Base-by-base conservation (phyloP, 2,329 filamentous ascomycete genomes). In the Drechmeria coniospora region DNA sequence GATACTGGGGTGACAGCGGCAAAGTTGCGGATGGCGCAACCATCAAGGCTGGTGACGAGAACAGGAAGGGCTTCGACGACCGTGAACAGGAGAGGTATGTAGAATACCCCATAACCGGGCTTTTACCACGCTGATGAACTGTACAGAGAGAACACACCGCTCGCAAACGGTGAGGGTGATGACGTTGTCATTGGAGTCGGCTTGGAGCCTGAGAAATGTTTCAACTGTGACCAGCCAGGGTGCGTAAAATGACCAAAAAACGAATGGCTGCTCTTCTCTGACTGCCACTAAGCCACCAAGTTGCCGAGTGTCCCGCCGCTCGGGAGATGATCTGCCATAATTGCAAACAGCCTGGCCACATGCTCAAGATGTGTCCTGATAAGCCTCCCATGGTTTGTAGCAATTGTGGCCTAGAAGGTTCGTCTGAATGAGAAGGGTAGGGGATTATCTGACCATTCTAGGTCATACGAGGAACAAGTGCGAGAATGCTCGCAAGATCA, bases 321-420 rank as follows among this genome's bases (percentile, higher is more conserved):
- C 34, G 41, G 25, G 42, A 44, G 11, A 48, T 46, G 32, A 30
- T 41, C 15, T 65, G 61, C 36, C 49, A 47, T 19, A 58, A 52
- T 35, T 72, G 66, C 50, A 54, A 59, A 31, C 43, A 66, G 40
- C 49, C 57, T 15, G 67, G 65, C 5, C 67, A 71, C 39, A 51
- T 68, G 40, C 55, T 65, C 28, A 61, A 65, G 13, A 71, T 78
- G 28, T 84, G 79, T 37, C 74, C 75, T 2, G 50, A 63, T 2
- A 68, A 67, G 35, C 61, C 63, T 6, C 57, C 72, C 1, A 51
- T 54, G 40, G 34, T 60, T 7, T 80, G 75, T 50, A 59, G 59
- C 27, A 74, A 76, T 42, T 81, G 77, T 42, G 54, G 63, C 17
- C 49, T 71, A 37, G 63, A 69, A 41, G 73, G 74, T 71, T 44